Evolutionary conservation across 257 asterid species (phyloP).

Genomic region (Nicotiana sylvestris): DNA sequence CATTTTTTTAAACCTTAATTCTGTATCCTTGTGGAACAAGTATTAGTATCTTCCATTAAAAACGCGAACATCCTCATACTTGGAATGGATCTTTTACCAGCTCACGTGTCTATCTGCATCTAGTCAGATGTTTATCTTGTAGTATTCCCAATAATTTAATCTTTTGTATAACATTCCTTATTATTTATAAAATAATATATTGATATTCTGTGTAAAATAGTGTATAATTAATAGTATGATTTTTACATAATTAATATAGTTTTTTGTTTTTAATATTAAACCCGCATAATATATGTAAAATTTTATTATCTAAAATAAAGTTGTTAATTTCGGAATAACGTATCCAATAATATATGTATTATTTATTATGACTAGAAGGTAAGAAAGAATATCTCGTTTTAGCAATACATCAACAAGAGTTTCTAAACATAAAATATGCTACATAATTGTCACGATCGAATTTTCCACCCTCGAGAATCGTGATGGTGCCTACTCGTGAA

Average conservation of each 20-base stretch:
- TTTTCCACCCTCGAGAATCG: too few species aligned
- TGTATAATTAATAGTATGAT: neutral
- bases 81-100: neutral
- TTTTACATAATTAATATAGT: neutral
- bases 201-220: too few species aligned
- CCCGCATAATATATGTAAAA: neutral
- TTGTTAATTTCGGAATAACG: too few species aligned
- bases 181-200: neutral
- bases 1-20: neutral
- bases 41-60: neutral
- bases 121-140: neutral
- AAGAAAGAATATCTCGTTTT: too few species aligned
- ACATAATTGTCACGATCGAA: too few species aligned
- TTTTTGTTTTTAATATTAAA: neutral
- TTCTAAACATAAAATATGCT: too few species aligned
- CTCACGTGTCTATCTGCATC: neutral
- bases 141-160: neutral
- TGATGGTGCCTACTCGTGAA: too few species aligned
- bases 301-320: too few species aligned
- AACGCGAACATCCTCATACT: neutral
- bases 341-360: too few species aligned
- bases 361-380: too few species aligned
- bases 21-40: neutral
- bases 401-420: too few species aligned
- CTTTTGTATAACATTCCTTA: neutral